These are phyloP conservation scores for Acacia crassicarpa DNA, from an alignment of 306 rosid species.

Conservation along the genomic window DNA sequence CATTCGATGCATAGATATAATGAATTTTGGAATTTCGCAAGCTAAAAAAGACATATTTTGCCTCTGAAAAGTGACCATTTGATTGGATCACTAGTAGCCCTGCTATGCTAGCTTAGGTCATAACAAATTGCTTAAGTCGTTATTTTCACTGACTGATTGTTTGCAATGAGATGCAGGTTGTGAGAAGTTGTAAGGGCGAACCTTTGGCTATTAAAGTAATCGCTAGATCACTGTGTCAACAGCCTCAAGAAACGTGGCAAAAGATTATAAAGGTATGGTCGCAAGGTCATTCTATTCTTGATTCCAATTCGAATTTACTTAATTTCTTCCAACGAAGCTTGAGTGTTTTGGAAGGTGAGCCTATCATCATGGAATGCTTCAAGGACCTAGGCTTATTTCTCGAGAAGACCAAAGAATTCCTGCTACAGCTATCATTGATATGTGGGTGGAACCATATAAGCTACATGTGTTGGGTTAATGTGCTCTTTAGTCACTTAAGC, in stretches of 20 bases:
- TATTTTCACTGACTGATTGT: neutral
- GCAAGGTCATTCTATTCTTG: slow-evolving; percentile 45
- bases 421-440: slow-evolving; percentile 50
- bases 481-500: too few species aligned
- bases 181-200: slow-evolving; percentile 50
- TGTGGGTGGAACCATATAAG: slow-evolving; percentile 51
- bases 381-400: slow-evolving; percentile 56
- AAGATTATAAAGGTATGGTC: slow-evolving; percentile 35
- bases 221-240: slow-evolving; percentile 43
- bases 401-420: slow-evolving; percentile 61
- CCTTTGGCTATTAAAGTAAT: slow-evolving; percentile 56
- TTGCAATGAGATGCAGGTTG: slow-evolving; percentile 46
- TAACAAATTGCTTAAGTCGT: neutral
- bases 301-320: slow-evolving; percentile 40
- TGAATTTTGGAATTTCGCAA: neutral
- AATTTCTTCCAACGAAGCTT: slow-evolving; percentile 42
- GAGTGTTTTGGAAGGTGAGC: slow-evolving; percentile 42
- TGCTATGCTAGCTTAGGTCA: neutral
- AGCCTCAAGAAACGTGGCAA: slow-evolving; percentile 41
- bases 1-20: neutral
- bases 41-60: neutral
- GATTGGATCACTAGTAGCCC: neutral
- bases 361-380: slow-evolving; percentile 50
- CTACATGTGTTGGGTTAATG: too few species aligned
- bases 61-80: neutral